Base-by-base conservation (phyloP, 2,329 filamentous ascomycete species). In the Aspergillus candidus region DNA sequence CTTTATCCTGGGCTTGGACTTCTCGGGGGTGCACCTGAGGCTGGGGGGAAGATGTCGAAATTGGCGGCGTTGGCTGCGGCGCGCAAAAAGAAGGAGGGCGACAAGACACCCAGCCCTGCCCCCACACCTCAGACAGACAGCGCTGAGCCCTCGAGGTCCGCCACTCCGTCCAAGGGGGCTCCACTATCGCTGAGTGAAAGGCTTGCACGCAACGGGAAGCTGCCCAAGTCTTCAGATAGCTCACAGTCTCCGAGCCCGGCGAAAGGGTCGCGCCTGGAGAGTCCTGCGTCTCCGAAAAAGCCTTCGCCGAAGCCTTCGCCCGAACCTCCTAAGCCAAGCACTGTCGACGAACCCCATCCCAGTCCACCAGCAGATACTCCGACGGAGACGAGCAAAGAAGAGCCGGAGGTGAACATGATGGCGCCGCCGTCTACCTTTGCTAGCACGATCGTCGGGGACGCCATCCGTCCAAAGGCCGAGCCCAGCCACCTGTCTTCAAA, bases 61-160 rank as follows among this genome's bases (percentile, higher is more conserved):
- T 73, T 98, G 36, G 91, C 94, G 56, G 88, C 88, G 38, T 72
- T 98, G 34, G 90, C 91, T 40, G 88, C 88, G 30, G 85, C 87
- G 42, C 78, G 89, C 22, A 90, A 89, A 63, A 90, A 87, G 68
- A 94, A 89, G 65, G 82, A 82, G 11, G 82, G 82, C 27, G 82
- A 84, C 32, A 82, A 78, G 55, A 71, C 64, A 38, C 54, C 53
- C 4, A 34, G 55, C 31, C 31, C 50, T 6, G 29, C 42, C 18
- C 27, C 48, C 6, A 22, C 43, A 8, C 11, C 46, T 3, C 40
- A 47, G 10, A 29, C 43, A 8, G 44, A 29, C 12, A 18, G 30
- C 15, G 42, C 39, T n/a, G 38, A 49, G 30, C 12, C 53, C 1
- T 46, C 50, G 6, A n/a, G 49, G 12, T 30, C 55, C 12, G 27